Evolutionary conservation across 2,329 filamentous ascomycete species (phyloP).

Genomic region (Trichoderma guizhouense): DNA sequence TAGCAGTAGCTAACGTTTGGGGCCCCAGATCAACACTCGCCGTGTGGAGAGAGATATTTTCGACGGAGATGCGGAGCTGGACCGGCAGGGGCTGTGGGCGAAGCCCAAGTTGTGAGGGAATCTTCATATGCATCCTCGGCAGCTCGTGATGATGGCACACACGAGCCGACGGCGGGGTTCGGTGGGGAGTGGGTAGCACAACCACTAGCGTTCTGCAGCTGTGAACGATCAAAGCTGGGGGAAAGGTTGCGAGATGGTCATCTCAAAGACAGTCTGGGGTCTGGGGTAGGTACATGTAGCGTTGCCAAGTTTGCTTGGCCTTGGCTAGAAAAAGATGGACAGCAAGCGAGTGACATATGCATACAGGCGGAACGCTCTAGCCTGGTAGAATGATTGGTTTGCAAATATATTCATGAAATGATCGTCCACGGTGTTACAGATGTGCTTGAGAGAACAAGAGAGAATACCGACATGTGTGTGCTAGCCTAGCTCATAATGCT

Average conservation of each 20-base stretch:
- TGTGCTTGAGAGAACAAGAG: not conserved
- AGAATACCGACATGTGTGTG: not conserved
- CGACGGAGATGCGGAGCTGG: slow-evolving; percentile 69
- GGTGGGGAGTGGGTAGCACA: slow-evolving; percentile 9
- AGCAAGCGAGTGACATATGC: not conserved
- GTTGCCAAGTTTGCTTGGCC: not conserved
- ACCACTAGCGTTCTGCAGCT: slow-evolving; percentile 12
- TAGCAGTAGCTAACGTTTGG: slow-evolving; percentile 14
- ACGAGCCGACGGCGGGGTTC: slow-evolving; percentile 8
- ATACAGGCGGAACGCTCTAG: not conserved
- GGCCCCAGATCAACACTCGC: slow-evolving; percentile 69
- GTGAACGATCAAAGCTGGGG: slow-evolving; percentile 14
- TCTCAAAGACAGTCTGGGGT: not conserved
- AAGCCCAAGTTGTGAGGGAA: slow-evolving; percentile 46
- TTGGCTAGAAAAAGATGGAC: not conserved
- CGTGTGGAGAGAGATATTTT: slow-evolving; percentile 82
- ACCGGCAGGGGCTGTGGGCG: slow-evolving; percentile 51
- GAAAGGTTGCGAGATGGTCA: not conserved
- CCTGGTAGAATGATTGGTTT: not conserved
- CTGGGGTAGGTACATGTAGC: not conserved
- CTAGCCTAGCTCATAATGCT: not conserved
- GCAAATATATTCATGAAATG: not conserved
- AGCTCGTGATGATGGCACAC: slow-evolving; percentile 13
- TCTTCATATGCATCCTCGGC: slow-evolving; percentile 23
- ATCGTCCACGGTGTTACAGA: not conserved